Base-by-base conservation (phyloP, 1,139 yeast genomes). In the Kurtzmaniella quercitrusa region DNA sequence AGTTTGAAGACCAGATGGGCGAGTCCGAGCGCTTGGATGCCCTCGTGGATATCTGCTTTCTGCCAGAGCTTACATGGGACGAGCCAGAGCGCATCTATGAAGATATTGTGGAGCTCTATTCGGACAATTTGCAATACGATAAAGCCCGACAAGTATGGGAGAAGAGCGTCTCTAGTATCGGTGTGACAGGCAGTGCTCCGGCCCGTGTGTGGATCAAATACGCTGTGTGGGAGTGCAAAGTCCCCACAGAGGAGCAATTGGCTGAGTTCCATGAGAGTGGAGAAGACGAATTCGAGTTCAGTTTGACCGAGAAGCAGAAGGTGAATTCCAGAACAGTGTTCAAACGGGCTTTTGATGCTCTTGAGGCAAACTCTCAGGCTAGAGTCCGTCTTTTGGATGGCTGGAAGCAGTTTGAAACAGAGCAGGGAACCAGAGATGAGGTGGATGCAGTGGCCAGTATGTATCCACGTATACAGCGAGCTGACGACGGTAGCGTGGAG, bases 221-320 rank as follows among this genome's bases (percentile, higher is more conserved):
- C 54, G 95, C 95, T 2, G 63, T 81, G 49, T 85, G 85, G 58
- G 96, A 89, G 57, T 68, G 86, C 1, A 70, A 82, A 1, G 75
- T 84, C 2, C 91, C 91, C 2, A 73, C 83, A 2, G 64, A 65
- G 1, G 64, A 62, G 9, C 90, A 85, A 55, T 48, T 81, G 25
- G 54, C 55, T 19, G 54, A 57, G 29, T 72, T 72, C 47, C 64
- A 68, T 37, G 63, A 59, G 12, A 66, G 62, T n/a, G 74, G 66
- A 11, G 72, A 65, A 17, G 69, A 65, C n/a, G 79, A 75, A 15
- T 68, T 76, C 24, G 83, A 74, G 45, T 73, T 79, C 41, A 73
- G 73, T 29, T 63, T 83, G 1, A 73, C 76, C 1, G 81, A 76
- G 1, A 73, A 65, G 18, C 85, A 85, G 41, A 71, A 69, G 39